These are phyloP conservation scores for Lentinula lateritia DNA, from an alignment of 768 basidiomycete genomes.

Conservation along the genomic window DNA sequence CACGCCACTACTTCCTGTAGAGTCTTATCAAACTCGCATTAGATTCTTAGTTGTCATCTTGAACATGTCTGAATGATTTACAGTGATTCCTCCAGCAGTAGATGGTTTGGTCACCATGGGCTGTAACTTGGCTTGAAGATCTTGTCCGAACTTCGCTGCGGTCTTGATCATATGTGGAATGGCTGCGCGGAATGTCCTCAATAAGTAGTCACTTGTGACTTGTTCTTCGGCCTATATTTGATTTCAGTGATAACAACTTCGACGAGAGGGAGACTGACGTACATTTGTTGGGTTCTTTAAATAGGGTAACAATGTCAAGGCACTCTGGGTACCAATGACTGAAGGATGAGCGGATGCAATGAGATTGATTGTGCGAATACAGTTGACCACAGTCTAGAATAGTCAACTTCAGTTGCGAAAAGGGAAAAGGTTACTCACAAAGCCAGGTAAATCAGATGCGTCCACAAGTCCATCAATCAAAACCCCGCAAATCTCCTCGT, in stretches of 20 bases:
- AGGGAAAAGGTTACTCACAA: constrained; percentile 40
- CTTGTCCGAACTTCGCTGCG: constrained; percentile 80
- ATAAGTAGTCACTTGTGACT: constrained; percentile 75
- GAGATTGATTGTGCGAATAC: constrained; percentile 79
- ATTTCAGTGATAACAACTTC: background rate
- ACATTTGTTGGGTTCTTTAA: constrained; percentile 77
- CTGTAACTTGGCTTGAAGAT: constrained; percentile 75
- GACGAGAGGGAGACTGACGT: constrained; percentile 17
- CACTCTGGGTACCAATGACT: constrained; percentile 78
- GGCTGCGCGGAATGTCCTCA: constrained; percentile 81
- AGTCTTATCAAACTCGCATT: constrained; percentile 37
- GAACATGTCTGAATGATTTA: constrained; percentile 23
- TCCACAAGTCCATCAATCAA: constrained; percentile 89
- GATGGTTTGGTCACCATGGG: constrained; percentile 91
- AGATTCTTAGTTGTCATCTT: background rate
- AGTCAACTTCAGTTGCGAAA: background rate
- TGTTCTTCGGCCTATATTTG: constrained; percentile 58
- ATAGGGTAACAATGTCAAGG: constrained; percentile 84
- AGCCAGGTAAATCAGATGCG: constrained; percentile 72
- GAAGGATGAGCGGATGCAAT: constrained; percentile 80
- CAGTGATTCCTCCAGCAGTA: constrained; percentile 58
- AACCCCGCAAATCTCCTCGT: constrained; percentile 76
- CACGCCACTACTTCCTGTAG: constrained; percentile 92
- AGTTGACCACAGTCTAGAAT: constrained; percentile 71
- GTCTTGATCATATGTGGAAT: constrained; percentile 90